These are phyloP conservation scores for Wickerhamomyces strasburgensis DNA, from an alignment of 805 yeast species.

Conservation along the genomic window DNA sequence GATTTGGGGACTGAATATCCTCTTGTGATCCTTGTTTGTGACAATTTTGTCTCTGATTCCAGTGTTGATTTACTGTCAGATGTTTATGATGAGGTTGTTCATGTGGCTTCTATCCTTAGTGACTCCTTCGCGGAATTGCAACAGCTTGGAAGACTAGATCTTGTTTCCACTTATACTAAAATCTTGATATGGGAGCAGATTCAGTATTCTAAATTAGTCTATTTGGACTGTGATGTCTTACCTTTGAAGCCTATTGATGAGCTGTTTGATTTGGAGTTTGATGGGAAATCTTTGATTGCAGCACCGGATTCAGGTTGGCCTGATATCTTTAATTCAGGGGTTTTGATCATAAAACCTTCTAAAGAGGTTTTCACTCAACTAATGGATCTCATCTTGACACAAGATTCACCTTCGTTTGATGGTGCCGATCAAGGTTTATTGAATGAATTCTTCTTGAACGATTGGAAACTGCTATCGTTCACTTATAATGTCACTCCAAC, in stretches of 20 bases:
- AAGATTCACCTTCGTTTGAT: conserved; percentile 50
- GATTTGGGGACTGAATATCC: conserved; percentile 12
- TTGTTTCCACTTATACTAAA: conserved; percentile 44
- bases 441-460: conserved; percentile 54
- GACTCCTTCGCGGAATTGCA: conserved; percentile 22
- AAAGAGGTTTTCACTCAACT: conserved; percentile 37
- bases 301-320: conserved; percentile 87
- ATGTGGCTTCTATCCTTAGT: conserved; percentile 21
- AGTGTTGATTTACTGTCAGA: conserved; percentile 7
- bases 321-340: conserved; percentile 77
- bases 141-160: conserved; percentile 43
- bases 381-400: conserved; percentile 22
- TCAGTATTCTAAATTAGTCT: conserved; percentile 42
- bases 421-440: conserved; percentile 89
- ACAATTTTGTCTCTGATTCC: conserved; percentile 25
- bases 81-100: conserved; percentile 26
- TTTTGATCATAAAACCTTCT: conserved; percentile 55
- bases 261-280: conserved; percentile 20
- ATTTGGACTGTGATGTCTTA: conserved; percentile 60
- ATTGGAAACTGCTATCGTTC: conserved; percentile 75
- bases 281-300: conserved; percentile 19
- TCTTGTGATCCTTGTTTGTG: conserved; percentile 12
- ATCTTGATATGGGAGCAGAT: conserved; percentile 42
- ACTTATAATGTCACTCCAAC: conserved; percentile 74
- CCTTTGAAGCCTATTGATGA: conserved; percentile 31